Evolutionary conservation across 192 early-diverging fungal genomes (phyloP).

Genomic region (Paraglomus occultum): DNA sequence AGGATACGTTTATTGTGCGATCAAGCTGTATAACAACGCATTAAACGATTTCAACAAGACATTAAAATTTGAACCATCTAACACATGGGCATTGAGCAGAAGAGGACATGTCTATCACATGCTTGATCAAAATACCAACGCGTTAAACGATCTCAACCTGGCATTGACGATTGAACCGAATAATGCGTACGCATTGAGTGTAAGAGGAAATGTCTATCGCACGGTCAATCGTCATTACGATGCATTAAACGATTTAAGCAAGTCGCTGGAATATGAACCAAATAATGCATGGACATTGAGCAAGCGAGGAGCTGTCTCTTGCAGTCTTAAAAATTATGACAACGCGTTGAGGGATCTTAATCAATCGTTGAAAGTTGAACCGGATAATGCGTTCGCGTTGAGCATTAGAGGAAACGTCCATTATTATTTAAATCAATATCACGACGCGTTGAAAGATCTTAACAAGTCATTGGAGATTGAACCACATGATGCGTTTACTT

Average conservation of each 20-base stretch:
- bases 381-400: background rate
- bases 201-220: background rate
- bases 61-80: conserved; percentile 4
- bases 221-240: background rate
- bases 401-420: background rate
- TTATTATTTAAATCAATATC: background rate
- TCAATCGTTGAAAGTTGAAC: background rate
- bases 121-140: background rate
- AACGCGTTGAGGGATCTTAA: conserved; percentile 13
- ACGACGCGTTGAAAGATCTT: background rate
- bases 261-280: background rate
- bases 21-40: background rate
- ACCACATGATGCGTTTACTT: conserved; percentile 5
- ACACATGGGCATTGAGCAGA: background rate
- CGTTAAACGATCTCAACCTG: background rate
- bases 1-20: background rate
- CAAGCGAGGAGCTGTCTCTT: conserved; percentile 1
- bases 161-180: background rate
- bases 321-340: background rate
- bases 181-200: background rate
- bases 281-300: conserved; percentile 1
- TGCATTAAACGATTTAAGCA: background rate
- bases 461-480: background rate
- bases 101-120: background rate
- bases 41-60: conserved; percentile 16